A percentile compares a stretch with the other conserved stretches of the same genome.
Conservation (phyloP, 441 rosid species). For the Pelargonium fulgidum region DNA sequence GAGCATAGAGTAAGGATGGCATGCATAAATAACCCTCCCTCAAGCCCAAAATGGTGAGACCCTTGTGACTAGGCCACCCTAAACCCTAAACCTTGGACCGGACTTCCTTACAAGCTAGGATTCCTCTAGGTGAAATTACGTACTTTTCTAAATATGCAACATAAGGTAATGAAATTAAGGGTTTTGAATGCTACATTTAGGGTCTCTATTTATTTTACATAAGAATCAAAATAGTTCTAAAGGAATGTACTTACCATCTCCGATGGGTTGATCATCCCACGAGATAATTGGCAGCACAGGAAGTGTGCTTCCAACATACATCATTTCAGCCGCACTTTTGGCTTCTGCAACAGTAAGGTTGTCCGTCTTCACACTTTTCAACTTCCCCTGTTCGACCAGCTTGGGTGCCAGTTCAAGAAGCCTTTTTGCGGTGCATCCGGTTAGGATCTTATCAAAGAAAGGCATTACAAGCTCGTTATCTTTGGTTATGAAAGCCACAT, state of each 20-base stretch:
- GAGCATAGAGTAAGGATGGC: no score
- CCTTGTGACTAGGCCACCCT: no score
- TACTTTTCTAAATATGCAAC: no score
- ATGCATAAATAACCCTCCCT: no score
- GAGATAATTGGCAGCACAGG: constrained; percentile 46
- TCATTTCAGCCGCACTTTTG: constrained; percentile 49
- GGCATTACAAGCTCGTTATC: constrained; percentile 55
- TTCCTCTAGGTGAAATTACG: no score
- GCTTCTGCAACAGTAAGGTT: constrained; percentile 43
- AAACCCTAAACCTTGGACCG: no score
- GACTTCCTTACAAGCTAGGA: no score
- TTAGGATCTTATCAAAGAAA: constrained; percentile 50
- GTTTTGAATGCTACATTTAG: neutral
- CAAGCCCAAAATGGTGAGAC: no score
- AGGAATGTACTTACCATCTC: constrained; percentile 42
- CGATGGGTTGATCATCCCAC: constrained; percentile 62
- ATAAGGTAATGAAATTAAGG: neutral
- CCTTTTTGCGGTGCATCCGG: constrained; percentile 60
- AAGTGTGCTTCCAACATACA: constrained; percentile 65
- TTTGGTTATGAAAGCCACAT: constrained; percentile 49
- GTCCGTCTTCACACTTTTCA: constrained; percentile 36
- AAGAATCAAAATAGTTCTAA: neutral
- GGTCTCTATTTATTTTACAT: no score
- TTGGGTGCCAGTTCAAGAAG: constrained; percentile 51
- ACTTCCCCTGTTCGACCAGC: constrained; percentile 43